These are phyloP conservation scores for Leccinum aurantiacum DNA, from an alignment of 768 basidiomycete species.

Conservation along the genomic window DNA sequence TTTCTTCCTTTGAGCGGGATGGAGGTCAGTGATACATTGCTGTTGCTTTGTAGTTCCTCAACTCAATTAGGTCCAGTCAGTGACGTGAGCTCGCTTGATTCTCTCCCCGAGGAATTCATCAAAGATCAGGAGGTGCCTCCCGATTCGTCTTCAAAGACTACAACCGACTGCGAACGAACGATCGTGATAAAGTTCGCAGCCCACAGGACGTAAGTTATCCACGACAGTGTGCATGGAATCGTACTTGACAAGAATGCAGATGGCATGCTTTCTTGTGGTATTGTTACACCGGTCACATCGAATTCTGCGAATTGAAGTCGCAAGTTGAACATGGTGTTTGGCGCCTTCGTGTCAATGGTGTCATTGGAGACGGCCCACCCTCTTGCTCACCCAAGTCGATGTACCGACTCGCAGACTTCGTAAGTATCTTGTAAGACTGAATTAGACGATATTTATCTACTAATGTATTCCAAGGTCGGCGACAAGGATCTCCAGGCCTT, in stretches of 20 bases:
- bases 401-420: slow-evolving; percentile 36
- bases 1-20: slow-evolving; percentile 11
- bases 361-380: slow-evolving; percentile 7
- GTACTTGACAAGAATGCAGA: no score
- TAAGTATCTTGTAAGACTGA: slow-evolving; percentile 7
- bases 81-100: neutral
- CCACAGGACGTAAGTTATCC: no score
- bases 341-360: neutral
- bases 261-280: no score
- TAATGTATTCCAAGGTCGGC: slow-evolving; percentile 9
- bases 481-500: slow-evolving; percentile 17
- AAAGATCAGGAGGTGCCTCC: neutral
- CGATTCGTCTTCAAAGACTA: no score
- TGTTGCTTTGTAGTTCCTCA: slow-evolving; percentile 3
- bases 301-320: no score
- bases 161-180: no score
- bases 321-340: no score
- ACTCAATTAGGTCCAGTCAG: slow-evolving; percentile 9
- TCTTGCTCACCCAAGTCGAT: slow-evolving; percentile 39
- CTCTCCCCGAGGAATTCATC: slow-evolving; percentile 7
- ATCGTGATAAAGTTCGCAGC: no score
- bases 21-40: slow-evolving; percentile 3
- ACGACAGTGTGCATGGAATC: no score
- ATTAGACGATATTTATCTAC: neutral
- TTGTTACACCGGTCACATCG: no score